These are phyloP conservation scores for Boletus rubescentipes DNA, from an alignment of 768 basidiomycete species.

Conservation along the genomic window DNA sequence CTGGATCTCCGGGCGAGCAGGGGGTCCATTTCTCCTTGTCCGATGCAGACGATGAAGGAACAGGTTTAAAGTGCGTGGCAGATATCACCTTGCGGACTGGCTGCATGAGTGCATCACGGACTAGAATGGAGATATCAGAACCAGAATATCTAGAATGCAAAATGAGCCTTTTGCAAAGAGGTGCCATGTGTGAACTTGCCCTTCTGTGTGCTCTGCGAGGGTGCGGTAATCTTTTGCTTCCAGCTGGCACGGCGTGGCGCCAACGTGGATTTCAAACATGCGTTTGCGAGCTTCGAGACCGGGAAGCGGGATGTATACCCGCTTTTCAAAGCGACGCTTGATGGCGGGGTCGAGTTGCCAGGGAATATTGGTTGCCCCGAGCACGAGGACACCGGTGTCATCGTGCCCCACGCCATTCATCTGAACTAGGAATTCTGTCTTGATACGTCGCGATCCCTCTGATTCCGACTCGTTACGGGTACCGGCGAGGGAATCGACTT, in stretches of 20 bases:
- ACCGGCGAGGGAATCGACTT: constrained; percentile 94
- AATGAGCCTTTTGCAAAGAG: background rate
- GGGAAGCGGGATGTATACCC: constrained; percentile 97
- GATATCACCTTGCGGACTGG: constrained; percentile 94
- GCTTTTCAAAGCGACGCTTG: constrained; percentile 97
- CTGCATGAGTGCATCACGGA: constrained; percentile 97
- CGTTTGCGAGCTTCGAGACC: constrained; percentile 86
- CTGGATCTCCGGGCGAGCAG: constrained; percentile 90
- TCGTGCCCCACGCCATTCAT: constrained; percentile 99
- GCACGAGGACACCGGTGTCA: constrained; percentile 91
- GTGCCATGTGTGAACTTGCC: constrained; percentile 38
- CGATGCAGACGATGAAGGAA: constrained; percentile 27
- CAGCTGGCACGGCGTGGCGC: constrained; percentile 86
- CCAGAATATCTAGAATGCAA: constrained; percentile 68
- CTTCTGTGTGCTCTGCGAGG: constrained; percentile 86
- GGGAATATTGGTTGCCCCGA: constrained; percentile 98
- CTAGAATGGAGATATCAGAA: constrained; percentile 91
- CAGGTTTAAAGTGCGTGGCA: constrained; percentile 90
- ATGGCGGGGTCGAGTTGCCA: constrained; percentile 98
- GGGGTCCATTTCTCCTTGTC: constrained; percentile 76
- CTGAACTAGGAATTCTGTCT: constrained; percentile 96
- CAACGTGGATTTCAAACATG: constrained; percentile 98
- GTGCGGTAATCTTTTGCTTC: constrained; percentile 71
- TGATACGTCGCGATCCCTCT: constrained; percentile 94
- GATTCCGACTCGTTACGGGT: constrained; percentile 96